Evolutionary conservation across 768 basidiomycete genomes (phyloP).

Genomic region (Boletus reticuloceps): DNA sequence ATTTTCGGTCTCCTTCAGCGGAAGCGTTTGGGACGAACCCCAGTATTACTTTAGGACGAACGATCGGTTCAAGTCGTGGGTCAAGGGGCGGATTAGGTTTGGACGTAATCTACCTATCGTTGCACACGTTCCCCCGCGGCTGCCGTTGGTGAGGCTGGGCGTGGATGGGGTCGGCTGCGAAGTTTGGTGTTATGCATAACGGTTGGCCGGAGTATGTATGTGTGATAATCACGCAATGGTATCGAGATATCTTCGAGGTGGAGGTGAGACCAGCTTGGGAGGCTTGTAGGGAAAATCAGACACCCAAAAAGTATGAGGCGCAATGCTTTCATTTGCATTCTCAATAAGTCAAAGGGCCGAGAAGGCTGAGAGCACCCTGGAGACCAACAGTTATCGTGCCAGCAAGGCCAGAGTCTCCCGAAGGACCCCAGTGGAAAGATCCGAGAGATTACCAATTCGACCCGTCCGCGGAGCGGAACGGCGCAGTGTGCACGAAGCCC

Average conservation of each 20-base stretch:
- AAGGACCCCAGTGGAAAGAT: not conserved
- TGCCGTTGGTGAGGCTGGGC: conserved; percentile 17
- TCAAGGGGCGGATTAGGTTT: conserved; percentile 30
- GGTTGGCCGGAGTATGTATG: not conserved
- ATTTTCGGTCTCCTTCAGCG: conserved; percentile 33
- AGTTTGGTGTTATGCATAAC: conserved; percentile 20
- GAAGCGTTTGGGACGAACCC: conserved; percentile 30
- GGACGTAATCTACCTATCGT: conserved; percentile 37
- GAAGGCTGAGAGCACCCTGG: too few relatives aligned
- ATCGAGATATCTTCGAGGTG: not conserved
- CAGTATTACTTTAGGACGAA: conserved; percentile 31
- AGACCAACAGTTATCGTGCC: not conserved
- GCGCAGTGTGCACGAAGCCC: not conserved
- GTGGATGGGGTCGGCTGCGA: conserved; percentile 19
- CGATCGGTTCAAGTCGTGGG: conserved; percentile 34
- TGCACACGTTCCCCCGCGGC: conserved; percentile 23
- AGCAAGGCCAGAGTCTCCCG: not conserved
- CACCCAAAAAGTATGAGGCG: not conserved
- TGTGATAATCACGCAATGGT: not conserved
- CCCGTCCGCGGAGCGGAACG: not conserved
- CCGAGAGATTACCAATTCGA: not conserved
- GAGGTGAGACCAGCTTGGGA: not conserved
- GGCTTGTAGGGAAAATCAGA: not conserved
- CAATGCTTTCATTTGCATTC: too few relatives aligned
- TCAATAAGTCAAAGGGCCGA: too few relatives aligned